Evolutionary conservation across 2,329 filamentous ascomycete genomes (phyloP).

Genomic region (Periconia digitata): DNA sequence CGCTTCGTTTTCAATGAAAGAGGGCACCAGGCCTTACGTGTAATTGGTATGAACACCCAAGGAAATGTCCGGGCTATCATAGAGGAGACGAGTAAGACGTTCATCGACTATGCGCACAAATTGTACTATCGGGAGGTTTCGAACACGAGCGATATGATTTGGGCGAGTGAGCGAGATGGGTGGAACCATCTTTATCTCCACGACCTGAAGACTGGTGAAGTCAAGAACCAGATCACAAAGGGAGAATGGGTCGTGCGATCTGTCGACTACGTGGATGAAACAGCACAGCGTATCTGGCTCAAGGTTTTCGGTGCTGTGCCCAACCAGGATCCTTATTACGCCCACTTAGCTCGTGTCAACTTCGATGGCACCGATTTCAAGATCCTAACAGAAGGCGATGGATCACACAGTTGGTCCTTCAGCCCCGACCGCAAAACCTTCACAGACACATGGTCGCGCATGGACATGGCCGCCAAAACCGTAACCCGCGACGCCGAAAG

Average conservation of each 20-base stretch:
- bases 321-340: constrained; percentile 27
- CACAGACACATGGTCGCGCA: constrained; percentile 28
- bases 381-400: constrained; percentile 26
- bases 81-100: constrained; percentile 27
- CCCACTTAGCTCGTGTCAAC: constrained; percentile 27
- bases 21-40: constrained; percentile 22
- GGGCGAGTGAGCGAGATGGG: constrained; percentile 28
- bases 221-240: constrained; percentile 42
- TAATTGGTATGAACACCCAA: constrained; percentile 23
- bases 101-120: constrained; percentile 25
- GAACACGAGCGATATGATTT: constrained; percentile 22
- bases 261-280: constrained; percentile 25
- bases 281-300: constrained; percentile 22
- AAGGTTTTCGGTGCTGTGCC: constrained; percentile 22
- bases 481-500: constrained; percentile 23
- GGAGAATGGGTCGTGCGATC: constrained; percentile 36
- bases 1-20: constrained; percentile 26
- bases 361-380: constrained; percentile 29
- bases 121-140: constrained; percentile 13
- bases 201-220: constrained; percentile 35
- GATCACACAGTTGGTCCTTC: constrained; percentile 21
- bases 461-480: constrained; percentile 23
- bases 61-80: constrained; percentile 20
- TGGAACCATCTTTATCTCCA: constrained; percentile 34
- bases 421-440: constrained; percentile 17